Conservation (phyloP, 129 eudicot genomes). For the Rutidosis leptorrhynchoides region DNA sequence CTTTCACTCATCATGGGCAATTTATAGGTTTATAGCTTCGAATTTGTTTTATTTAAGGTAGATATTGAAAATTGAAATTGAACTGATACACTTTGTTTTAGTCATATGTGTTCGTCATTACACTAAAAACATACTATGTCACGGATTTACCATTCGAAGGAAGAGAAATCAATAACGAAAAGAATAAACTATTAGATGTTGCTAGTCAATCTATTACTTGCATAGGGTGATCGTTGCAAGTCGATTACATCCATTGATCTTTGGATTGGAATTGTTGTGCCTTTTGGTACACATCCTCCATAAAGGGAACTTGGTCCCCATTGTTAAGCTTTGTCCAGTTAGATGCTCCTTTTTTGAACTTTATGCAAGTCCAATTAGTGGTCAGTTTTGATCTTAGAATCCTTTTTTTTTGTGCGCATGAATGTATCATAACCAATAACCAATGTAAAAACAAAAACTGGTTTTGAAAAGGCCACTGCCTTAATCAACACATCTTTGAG, state of each 20-base stretch:
- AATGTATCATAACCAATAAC: background rate
- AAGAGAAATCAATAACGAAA: background rate
- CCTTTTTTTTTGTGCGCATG: background rate
- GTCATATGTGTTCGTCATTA: too few species aligned
- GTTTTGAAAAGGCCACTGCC: too few species aligned
- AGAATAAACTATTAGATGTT: background rate
- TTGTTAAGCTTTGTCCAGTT: conserved; percentile 16
- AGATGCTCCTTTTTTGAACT: conserved; percentile 12
- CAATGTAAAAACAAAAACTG: too few species aligned
- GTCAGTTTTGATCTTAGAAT: conserved; percentile 1
- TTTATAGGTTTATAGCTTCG: background rate
- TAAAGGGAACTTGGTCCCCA: conserved; percentile 20
- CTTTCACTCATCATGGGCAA: background rate
- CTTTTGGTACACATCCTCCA: conserved; percentile 17
- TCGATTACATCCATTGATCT: background rate
- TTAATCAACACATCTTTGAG: too few species aligned
- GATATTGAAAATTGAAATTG: too few species aligned
- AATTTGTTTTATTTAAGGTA: too few species aligned
- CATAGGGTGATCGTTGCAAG: background rate
- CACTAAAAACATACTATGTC: background rate
- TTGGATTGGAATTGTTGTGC: conserved; percentile 8
- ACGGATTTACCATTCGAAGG: background rate
- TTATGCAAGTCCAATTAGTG: conserved; percentile 17
- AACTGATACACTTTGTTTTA: too few species aligned
- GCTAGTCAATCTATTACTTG: background rate